Base-by-base conservation (phyloP, 148 eudicot genomes). In the Chenopodium album region DNA sequence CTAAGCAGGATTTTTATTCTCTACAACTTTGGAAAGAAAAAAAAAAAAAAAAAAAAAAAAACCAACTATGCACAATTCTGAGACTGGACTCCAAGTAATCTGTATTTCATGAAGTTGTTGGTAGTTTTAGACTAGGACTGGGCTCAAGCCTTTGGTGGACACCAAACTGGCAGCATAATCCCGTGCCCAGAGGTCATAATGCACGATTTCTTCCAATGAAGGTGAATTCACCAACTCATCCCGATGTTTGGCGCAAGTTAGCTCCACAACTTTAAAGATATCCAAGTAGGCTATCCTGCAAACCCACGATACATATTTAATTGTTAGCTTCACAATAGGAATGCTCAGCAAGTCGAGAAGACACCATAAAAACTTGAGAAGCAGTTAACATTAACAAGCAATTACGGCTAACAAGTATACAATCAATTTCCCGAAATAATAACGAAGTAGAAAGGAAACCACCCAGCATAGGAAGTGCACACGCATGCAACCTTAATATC, bases 111-210 rank as follows among this genome's bases (percentile, higher is more conserved):
- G 34, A 26, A 14, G 28, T 60, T 71, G 63, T 41, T 20, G 60
- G 78, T 5, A 76, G 78, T 92, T 41, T 44, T 85, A 97, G 78
- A 89, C 97, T 71, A 87, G 91, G 52, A 86, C 86, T 7, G 98
- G 93, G 47, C 80, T 90, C 75, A 90, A 76, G 62, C 92, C 92
- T 54, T 84, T 28, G 26, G 92, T 52, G 46, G 84, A 90, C 78
- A 84, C 90, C 88, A 97, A 76, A 79, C 87, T 88, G 64, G 92
- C 93, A 2, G 98, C 99, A 66, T 88, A 97, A 46, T 97, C 86
- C 41, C 99, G 94, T 1, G 99, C 99, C 98, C 99, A 97, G 83
- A 81, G 88, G 82, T 97, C 99, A 32, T 89, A 94, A 85, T 97
- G 92, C 75, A 97, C 85, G 28, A 96, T 96, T 81, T 96, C 99